These are phyloP conservation scores for Sphaerulina vaccinii DNA, from an alignment of 2,329 filamentous ascomycete species.

Conservation along the genomic window DNA sequence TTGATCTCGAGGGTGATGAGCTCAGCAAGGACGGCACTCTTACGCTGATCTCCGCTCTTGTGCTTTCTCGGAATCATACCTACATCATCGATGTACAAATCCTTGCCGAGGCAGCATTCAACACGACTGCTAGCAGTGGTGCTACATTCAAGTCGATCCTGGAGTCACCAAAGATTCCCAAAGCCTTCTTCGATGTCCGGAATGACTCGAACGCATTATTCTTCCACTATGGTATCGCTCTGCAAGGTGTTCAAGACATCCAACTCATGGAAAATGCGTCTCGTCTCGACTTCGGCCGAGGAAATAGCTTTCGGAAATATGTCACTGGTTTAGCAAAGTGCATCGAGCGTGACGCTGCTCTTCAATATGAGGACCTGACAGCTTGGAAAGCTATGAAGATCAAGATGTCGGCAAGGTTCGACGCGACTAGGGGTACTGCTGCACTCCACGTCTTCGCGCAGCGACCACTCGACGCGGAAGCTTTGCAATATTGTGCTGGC, in stretches of 20 bases:
- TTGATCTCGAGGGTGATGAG: slow-evolving; percentile 52
- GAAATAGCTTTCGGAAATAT: slow-evolving; percentile 19
- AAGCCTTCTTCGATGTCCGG: slow-evolving; percentile 60
- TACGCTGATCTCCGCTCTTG: slow-evolving; percentile 47
- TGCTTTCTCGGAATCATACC: slow-evolving; percentile 33
- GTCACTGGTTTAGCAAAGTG: slow-evolving; percentile 43
- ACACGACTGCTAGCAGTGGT: slow-evolving; percentile 29
- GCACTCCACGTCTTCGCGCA: slow-evolving; percentile 49
- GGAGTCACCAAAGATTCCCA: slow-evolving; percentile 46
- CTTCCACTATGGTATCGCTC: slow-evolving; percentile 43
- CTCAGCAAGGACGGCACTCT: slow-evolving; percentile 47
- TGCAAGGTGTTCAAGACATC: slow-evolving; percentile 52
- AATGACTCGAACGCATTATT: slow-evolving; percentile 59
- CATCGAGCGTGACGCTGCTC: slow-evolving; percentile 34
- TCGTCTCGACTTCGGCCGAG: slow-evolving; percentile 19
- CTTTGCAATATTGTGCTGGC: slow-evolving; percentile 48
- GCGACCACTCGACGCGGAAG: slow-evolving; percentile 44
- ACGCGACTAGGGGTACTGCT: slow-evolving; percentile 43
- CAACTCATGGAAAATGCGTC: slow-evolving; percentile 57
- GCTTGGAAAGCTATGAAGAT: slow-evolving; percentile 41
- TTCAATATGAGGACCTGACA: slow-evolving; percentile 14
- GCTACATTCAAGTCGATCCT: slow-evolving; percentile 43
- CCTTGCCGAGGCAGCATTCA: slow-evolving; percentile 43
- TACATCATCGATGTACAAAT: slow-evolving; percentile 50
- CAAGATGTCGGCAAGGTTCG: slow-evolving; percentile 42